phyloP scores from a whole-genome alignment of 441 rosid genomes.

The Eugenia klotzschiana region DNA sequence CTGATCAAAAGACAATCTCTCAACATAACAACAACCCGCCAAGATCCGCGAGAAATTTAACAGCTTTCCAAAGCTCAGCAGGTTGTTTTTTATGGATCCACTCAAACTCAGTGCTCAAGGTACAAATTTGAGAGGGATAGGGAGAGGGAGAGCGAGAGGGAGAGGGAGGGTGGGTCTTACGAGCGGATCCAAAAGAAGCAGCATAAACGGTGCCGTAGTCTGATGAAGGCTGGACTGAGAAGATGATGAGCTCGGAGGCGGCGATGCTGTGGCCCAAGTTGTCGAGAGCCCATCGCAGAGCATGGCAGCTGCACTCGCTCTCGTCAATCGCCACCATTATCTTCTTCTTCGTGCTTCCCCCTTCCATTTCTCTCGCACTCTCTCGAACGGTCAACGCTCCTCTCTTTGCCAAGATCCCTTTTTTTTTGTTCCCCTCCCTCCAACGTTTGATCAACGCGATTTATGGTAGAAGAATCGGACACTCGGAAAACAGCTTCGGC shows the following conservation, averaged over 20 bases:
- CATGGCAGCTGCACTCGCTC: constrained; percentile 7
- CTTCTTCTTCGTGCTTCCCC: background rate
- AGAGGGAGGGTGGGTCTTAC: background rate
- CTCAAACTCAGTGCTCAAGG: background rate
- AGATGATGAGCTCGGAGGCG: background rate
- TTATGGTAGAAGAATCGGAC: background rate
- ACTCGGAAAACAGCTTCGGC: background rate
- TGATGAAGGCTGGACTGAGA: background rate
- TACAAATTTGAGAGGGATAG: background rate
- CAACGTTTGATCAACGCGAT: background rate
- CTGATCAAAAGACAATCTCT: background rate
- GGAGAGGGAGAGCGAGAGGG: background rate
- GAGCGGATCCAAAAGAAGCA: constrained; percentile 3
- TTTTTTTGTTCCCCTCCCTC: background rate
- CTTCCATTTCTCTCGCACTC: background rate
- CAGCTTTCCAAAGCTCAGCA: background rate
- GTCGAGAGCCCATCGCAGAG: constrained; percentile 6
- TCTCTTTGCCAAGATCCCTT: background rate
- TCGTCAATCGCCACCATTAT: constrained; percentile 8
- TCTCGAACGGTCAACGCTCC: background rate
- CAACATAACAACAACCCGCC: background rate
- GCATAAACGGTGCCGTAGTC: constrained; percentile 6
- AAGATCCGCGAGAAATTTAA: background rate
- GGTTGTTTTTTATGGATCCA: background rate
- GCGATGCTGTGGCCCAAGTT: background rate